Conservation (phyloP, 192 early-diverging fungal genomes). For the Backusella luteola region DNA sequence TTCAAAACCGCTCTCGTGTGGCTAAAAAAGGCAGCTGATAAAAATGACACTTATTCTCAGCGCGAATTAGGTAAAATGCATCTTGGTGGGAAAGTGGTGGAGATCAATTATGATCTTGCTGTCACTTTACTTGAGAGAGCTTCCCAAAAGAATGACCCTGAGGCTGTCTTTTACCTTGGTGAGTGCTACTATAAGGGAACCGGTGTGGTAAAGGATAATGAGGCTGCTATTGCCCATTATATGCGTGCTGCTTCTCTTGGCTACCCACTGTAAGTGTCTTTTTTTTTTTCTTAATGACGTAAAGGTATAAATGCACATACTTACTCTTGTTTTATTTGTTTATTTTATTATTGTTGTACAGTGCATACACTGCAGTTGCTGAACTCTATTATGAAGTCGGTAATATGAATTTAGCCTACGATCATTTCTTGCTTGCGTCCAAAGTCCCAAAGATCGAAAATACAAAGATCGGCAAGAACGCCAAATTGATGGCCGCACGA, state of each 20-base stretch:
- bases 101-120: constrained; percentile 26
- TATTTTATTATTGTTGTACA: constrained; percentile 18
- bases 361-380: constrained; percentile 29
- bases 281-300: background rate
- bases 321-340: constrained; percentile 13
- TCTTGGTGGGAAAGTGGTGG: constrained; percentile 23
- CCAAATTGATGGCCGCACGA: constrained; percentile 34
- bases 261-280: constrained; percentile 3
- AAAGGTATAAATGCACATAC: background rate
- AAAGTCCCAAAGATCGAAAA: constrained; percentile 12
- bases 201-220: constrained; percentile 12
- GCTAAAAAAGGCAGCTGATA: constrained; percentile 36
- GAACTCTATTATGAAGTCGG: constrained; percentile 30
- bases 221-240: constrained; percentile 22
- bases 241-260: constrained; percentile 16
- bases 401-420: constrained; percentile 28
- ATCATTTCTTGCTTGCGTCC: constrained; percentile 23
- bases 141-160: constrained; percentile 27
- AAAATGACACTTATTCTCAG: constrained; percentile 30
- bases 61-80: constrained; percentile 39
- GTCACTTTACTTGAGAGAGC: constrained; percentile 38
- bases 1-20: constrained; percentile 22
- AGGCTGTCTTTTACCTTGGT: constrained; percentile 20
- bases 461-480: constrained; percentile 19
- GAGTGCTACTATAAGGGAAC: constrained; percentile 33